These are phyloP conservation scores for Kodamaea kaohsiungensis DNA, from an alignment of 805 yeast species.

Conservation along the genomic window DNA sequence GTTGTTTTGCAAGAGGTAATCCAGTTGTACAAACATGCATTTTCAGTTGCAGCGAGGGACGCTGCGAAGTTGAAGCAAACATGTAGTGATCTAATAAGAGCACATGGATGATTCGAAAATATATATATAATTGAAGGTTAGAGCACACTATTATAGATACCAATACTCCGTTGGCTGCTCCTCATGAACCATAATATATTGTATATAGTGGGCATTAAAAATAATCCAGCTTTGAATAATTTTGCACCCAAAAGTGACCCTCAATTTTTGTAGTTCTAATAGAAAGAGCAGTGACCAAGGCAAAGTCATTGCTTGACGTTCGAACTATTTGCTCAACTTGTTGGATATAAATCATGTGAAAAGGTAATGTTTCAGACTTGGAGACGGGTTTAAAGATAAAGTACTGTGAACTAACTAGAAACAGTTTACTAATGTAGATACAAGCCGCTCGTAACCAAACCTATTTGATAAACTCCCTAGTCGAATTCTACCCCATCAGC, in stretches of 20 bases:
- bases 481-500: neutral
- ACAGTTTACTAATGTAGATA: no score
- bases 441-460: neutral
- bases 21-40: constrained; percentile 62
- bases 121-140: no score
- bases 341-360: neutral
- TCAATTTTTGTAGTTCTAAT: neutral
- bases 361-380: neutral
- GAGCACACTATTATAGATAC: neutral
- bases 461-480: no score
- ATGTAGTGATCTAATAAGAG: constrained; percentile 8
- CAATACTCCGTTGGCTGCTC: neutral
- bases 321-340: neutral
- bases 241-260: neutral
- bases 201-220: neutral
- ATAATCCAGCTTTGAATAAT: neutral
- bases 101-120: constrained; percentile 1
- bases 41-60: constrained; percentile 17
- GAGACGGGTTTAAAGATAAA: neutral
- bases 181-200: neutral
- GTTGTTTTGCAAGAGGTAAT: constrained; percentile 59
- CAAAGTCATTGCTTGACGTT: neutral
- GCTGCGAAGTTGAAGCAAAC: constrained; percentile 5
- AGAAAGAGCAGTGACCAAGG: neutral
- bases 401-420: neutral